Base-by-base conservation (phyloP, 768 basidiomycete genomes). In the Pluteus cervinus region DNA sequence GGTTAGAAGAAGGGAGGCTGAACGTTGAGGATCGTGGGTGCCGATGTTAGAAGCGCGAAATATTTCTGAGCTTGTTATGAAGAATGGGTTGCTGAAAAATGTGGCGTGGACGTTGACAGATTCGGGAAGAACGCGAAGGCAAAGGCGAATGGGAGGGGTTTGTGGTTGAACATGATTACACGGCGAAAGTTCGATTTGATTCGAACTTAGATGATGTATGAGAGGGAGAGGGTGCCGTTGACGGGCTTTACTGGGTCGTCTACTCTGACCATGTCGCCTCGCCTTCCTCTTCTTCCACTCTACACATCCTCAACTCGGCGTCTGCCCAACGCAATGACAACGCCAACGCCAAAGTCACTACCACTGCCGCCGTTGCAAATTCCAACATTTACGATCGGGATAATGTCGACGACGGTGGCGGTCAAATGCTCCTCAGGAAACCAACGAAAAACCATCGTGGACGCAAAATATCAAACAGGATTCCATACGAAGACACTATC, bases 71-170 rank as follows among this genome's bases (percentile, higher is more conserved):
- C 33, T 48, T 18, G 45, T 47, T 1, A 51, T 58, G 10, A 48
- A 55, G 5, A 52, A 60, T 33, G 46, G 61, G 14, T 41, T 60
- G 12, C 54, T 64, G 42, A 62, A 61, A 33, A 64, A 62, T 29
- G 60, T 60, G 1, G 62, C 62, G 3, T 61, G 60, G 31, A 64
- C 61, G 6, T 48, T 61, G 7, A 60, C 60, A 1, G 56, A 62
- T 22, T 49, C 49, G 4, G n/a, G n/a, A n/a, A n/a, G n/a, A n/a
- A n/a, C n/a, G n/a, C n/a, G n/a, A n/a, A n/a, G n/a, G n/a, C n/a
- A n/a, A n/a, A 29, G 7, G 24, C 22, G 12, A 23, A 28, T n/a
- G n/a, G n/a, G n/a, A n/a, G n/a, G 28, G 9, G 12, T 9, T 49
- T 20, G 35, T 49, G 9, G 29, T 46, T 11, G 42, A 44, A 29